Base-by-base conservation (phyloP, 208 protist genomes). In the Leishmania tarentolae region DNA sequence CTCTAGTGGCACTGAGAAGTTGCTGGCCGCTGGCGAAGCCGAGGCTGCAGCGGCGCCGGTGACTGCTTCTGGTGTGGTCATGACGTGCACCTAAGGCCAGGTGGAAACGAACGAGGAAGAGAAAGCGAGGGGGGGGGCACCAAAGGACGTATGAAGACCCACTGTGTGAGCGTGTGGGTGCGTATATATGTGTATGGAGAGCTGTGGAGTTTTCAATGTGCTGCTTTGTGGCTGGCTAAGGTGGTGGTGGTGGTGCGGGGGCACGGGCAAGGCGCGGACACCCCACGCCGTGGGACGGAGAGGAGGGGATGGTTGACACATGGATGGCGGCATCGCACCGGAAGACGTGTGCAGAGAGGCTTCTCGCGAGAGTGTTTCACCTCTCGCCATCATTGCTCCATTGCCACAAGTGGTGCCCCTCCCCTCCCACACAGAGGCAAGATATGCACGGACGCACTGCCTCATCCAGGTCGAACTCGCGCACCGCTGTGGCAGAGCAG, bases 1-100 rank as follows among this genome's bases (percentile, higher is more conserved):
- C 76, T 98, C 95, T 70, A 89, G 91, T 9, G 93, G 91, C 15
- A 92, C 80, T 24, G 84, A 53, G 76, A 50, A 52, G 68, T 21
- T 68, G 46, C 56, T 28, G 11, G 77, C 13, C 11, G 63, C 61
- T 9, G 75, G 44, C 42, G 81, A 72, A 59, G 82, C 50, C 52
- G 69, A 40, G 19, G 76, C 40, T 28, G 47, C 40, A 28, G 63
- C 31, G 5, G 63, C 31, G 42, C 44, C 59, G n/a, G 24, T 77
- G 42, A n/a, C 70, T 76, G 46, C 44, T n/a, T 56, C 72, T 11
- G 74, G 37, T 68, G 74, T 28, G 56, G 74, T 24, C 74, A 76
- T 76, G 46, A 44, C 24, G 72, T 44, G 42, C 69, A 73, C 69
- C 69, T 15, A 73, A 35, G 8, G 28, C 52, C 44, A 35, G 46